These are phyloP conservation scores for Trypanosomatidae sp. DNA, from an alignment of 208 protist species.

Conservation along the genomic window DNA sequence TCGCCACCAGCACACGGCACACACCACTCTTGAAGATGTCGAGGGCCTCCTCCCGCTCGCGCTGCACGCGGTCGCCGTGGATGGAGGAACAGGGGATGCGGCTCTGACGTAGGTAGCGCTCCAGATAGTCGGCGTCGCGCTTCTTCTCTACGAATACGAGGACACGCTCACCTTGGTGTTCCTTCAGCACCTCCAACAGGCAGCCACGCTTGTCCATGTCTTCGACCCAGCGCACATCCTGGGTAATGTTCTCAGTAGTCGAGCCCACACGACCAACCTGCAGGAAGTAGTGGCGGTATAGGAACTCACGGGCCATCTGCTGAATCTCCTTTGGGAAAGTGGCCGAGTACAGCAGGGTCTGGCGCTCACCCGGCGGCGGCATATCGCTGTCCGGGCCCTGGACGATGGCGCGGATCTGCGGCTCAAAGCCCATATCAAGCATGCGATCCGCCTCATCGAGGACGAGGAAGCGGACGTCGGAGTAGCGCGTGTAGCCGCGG, in stretches of 20 bases:
- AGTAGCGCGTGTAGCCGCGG: constrained; percentile 86
- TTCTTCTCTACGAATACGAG: constrained; percentile 99
- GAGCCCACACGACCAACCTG: constrained; percentile 98
- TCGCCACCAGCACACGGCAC: constrained; percentile 95
- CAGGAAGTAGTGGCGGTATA: constrained; percentile 97
- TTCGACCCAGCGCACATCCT: constrained; percentile 94
- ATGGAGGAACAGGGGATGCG: constrained; percentile 93
- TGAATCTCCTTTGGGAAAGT: constrained; percentile 99
- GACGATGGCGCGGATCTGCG: constrained; percentile 98
- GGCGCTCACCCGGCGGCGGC: constrained; percentile 94
- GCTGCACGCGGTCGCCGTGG: constrained; percentile 96
- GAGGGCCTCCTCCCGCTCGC: constrained; percentile 91
- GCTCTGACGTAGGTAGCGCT: constrained; percentile 91
- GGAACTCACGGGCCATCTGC: constrained; percentile 97
- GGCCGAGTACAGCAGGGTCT: constrained; percentile 99
- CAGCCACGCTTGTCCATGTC: constrained; percentile 80
- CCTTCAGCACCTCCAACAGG: constrained; percentile 70
- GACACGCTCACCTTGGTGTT: constrained; percentile 71
- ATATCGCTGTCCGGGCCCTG: constrained; percentile 95
- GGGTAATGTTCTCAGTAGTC: constrained; percentile 97
- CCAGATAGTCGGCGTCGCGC: constrained; percentile 94
- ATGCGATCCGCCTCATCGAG: constrained; percentile 99
- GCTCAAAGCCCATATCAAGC: constrained; percentile 99
- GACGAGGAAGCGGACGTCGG: constrained; percentile 94
- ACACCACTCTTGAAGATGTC: constrained; percentile 89